These are phyloP conservation scores for Discostella stelligeroides DNA, from an alignment of 108 stramenopile genomes.

Conservation along the genomic window DNA sequence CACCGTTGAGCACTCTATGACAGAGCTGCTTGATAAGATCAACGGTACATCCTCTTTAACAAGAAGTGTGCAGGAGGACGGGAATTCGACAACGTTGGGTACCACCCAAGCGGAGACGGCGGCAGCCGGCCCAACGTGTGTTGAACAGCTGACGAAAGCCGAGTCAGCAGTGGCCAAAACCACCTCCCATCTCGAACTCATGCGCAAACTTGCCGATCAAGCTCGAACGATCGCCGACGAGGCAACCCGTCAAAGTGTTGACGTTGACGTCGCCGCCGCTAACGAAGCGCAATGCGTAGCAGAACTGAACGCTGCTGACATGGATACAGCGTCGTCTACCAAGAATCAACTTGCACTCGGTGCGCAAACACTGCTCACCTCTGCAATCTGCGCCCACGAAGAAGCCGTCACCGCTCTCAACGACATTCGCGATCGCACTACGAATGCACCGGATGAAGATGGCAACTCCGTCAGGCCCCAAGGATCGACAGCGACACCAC, in stretches of 20 bases:
- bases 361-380: not conserved
- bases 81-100: too few species aligned
- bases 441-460: not conserved
- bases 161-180: too few species aligned
- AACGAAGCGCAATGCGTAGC: too few species aligned
- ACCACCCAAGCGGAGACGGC: not conserved
- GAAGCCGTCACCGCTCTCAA: not conserved
- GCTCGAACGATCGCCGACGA: not conserved
- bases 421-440: not conserved
- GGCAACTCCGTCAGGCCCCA: not conserved
- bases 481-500: not conserved
- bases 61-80: too few species aligned
- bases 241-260: not conserved
- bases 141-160: not conserved
- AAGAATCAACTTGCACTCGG: not conserved
- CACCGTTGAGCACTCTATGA: too few species aligned
- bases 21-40: too few species aligned
- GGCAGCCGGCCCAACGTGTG: not conserved
- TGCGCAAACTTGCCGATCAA: not conserved
- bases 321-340: not conserved
- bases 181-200: constrained; percentile 1
- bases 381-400: not conserved
- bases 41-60: too few species aligned
- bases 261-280: not conserved
- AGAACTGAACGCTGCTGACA: not conserved